phyloP scores from a whole-genome alignment of 228 moss, liverwort and hornwort genomes.

The Sphagnum magellanicum region DNA sequence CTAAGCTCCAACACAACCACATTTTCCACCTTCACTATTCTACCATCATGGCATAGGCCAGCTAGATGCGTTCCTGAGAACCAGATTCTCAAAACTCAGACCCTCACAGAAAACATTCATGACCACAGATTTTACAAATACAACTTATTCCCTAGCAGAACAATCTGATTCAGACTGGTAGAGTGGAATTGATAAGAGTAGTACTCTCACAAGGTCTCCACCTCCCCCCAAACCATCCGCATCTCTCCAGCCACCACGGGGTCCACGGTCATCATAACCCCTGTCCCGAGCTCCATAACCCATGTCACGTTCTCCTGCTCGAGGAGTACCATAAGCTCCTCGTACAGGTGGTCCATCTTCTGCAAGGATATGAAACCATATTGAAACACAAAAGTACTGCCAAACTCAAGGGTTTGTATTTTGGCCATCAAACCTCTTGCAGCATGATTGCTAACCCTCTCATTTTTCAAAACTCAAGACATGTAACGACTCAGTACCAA shows the following conservation, averaged over 20 bases:
- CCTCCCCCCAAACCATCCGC: slow-evolving; percentile 84
- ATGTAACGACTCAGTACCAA: not conserved
- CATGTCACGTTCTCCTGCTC: slow-evolving; percentile 82
- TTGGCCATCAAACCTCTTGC: not conserved
- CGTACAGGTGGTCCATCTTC: slow-evolving; percentile 88
- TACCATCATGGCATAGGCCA: too few relatives aligned
- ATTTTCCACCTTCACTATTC: too few relatives aligned
- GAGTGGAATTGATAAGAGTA: not conserved
- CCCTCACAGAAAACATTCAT: too few relatives aligned
- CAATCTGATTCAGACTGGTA: not conserved
- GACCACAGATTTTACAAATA: too few relatives aligned
- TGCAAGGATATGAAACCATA: slow-evolving; percentile 29
- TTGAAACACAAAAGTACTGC: not conserved
- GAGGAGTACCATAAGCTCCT: slow-evolving; percentile 70
- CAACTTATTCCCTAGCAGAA: too few relatives aligned
- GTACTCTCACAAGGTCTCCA: slow-evolving; percentile 73
- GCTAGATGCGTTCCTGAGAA: too few relatives aligned
- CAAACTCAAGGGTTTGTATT: not conserved
- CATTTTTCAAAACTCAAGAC: not conserved
- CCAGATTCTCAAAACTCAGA: too few relatives aligned
- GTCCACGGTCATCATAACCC: slow-evolving; percentile 74
- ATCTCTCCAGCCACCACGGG: slow-evolving; percentile 91
- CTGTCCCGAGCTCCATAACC: slow-evolving; percentile 77
- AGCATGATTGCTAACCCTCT: not conserved
- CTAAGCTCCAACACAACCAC: too few relatives aligned